Evolutionary conservation across 495 filamentous ascomycete species (phyloP), one percentile per base, ranked within the genome.

Genomic region (Cryomyces antarcticus): DNA sequence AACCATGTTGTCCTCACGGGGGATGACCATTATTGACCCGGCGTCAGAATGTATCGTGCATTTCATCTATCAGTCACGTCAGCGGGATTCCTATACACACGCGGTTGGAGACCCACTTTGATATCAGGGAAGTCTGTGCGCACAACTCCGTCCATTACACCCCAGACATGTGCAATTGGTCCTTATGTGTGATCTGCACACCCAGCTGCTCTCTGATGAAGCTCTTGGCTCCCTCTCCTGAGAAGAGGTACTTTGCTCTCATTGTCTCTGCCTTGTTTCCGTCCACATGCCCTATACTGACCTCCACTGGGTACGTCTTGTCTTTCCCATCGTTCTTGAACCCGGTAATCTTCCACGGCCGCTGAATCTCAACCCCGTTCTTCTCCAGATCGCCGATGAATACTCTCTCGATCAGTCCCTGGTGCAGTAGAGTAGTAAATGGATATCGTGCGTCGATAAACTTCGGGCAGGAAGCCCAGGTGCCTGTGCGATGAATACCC

Each of bases 271-370:
- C 69, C 13, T 66, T 63, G 41, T 77, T 73, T 31, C 78, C 81
- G 52, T 92, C 78, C 36, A 84, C 61, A 50, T 79, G 78, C 59
- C 80, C 76, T 30, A 92, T 63, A 49, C 72, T 66, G 9, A 89
- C 82, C 67, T 72, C 61, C 5, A 78, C 67, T 5, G 73, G 74
- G 55, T 77, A 74, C 4, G 54, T 56, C 48, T 61, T 50, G 48
- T 75, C 69, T 40, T 62, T 52, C 11, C 69, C 71, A 53, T 72
- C 68, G 39, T 73, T 76, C 42, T 68, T 62, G 53, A 78, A 77
- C 9, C 63, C 70, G 29, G 60, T 63, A 39, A 78, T 75, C 5
- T 68, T 71, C 73, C 73, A 78, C 7, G 74, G 74, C 31, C 74
- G 55, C 50, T 76, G 63, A n/a, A 78, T 64, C 24, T 55, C 53